Conservation (phyloP, 1,139 yeast genomes). For the Maudiozyma humilis region DNA sequence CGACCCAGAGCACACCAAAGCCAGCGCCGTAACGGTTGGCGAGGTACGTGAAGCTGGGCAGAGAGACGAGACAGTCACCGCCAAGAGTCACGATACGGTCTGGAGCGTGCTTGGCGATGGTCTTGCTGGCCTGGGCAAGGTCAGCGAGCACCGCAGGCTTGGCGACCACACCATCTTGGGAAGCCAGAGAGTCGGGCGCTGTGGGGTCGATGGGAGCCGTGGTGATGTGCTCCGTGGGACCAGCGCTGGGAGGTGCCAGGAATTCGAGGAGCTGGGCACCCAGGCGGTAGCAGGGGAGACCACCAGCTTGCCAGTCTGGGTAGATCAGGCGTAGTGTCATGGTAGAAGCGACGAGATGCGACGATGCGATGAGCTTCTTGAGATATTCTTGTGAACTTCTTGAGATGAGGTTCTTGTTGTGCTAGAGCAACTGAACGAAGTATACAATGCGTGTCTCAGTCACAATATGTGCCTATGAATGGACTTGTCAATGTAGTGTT, state of each 20-base stretch:
- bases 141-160: neutral
- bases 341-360: no score
- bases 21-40: neutral
- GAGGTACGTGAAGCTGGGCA: neutral
- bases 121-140: neutral
- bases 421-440: no score
- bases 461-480: no score
- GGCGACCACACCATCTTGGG: neutral
- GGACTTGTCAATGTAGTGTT: no score
- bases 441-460: no score
- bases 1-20: slow-evolving; percentile 3
- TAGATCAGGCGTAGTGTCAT: neutral
- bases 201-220: no score
- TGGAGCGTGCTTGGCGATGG: neutral
- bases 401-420: no score
- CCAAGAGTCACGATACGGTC: slow-evolving; percentile 1
- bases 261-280: slow-evolving; percentile 3
- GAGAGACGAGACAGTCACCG: slow-evolving; percentile 2
- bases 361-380: no score
- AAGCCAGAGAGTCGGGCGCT: no score
- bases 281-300: neutral
- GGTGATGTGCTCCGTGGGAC: neutral
- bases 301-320: slow-evolving; percentile 2
- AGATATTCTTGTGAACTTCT: no score
- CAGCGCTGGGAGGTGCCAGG: neutral